These are phyloP conservation scores for Coemansia asiatica DNA, from an alignment of 192 early-diverging fungal species.

Conservation along the genomic window DNA sequence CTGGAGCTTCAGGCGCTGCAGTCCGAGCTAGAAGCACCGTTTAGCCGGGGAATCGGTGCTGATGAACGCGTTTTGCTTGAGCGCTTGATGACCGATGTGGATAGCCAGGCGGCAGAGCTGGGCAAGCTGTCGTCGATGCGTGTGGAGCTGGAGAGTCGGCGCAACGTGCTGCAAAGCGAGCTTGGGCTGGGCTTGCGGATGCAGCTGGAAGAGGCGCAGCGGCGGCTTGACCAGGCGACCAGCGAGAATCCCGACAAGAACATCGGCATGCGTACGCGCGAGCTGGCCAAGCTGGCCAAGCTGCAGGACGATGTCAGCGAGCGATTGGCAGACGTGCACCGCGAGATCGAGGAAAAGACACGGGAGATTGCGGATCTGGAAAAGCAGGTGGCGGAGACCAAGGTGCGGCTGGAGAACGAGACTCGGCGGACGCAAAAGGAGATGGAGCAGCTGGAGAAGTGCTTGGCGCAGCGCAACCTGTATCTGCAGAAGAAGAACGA, in stretches of 20 bases:
- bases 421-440: conserved; percentile 32
- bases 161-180: conserved; percentile 72
- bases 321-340: conserved; percentile 35
- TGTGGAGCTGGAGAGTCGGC: conserved; percentile 67
- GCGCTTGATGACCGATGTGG: conserved; percentile 55
- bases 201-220: conserved; percentile 65
- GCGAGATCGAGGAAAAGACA: conserved; percentile 43
- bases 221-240: conserved; percentile 59
- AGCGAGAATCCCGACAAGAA: conserved; percentile 54
- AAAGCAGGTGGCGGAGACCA: conserved; percentile 40
- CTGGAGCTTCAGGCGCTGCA: conserved; percentile 60
- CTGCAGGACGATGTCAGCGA: conserved; percentile 28
- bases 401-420: conserved; percentile 32
- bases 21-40: conserved; percentile 62
- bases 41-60: conserved; percentile 54
- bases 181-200: conserved; percentile 68
- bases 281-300: conserved; percentile 33
- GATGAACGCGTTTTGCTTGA: conserved; percentile 59
- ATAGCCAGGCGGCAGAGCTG: conserved; percentile 60
- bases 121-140: conserved; percentile 56
- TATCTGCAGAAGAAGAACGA: conserved; percentile 85
- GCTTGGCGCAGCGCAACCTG: conserved; percentile 67
- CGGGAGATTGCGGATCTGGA: conserved; percentile 55
- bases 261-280: conserved; percentile 39
- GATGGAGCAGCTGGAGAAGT: conserved; percentile 66